Conservation (phyloP, 2,329 filamentous ascomycete species). For the Diplodia sapinea region DNA sequence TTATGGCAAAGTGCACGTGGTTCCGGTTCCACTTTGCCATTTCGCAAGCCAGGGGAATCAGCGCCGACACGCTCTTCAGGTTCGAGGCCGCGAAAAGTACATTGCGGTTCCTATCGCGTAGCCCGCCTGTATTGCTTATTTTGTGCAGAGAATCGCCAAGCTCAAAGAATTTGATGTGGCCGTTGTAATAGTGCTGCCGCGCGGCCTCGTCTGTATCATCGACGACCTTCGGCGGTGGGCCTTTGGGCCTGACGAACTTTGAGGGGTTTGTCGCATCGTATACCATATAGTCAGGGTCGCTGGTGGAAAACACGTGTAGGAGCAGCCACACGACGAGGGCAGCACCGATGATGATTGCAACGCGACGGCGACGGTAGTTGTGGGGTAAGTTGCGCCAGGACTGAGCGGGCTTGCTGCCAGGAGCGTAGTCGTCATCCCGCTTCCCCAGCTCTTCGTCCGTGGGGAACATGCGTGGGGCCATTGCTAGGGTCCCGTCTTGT, state of each 20-base stretch:
- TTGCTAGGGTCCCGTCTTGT: neutral
- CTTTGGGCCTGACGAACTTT: slow-evolving; percentile 34
- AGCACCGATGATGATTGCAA: slow-evolving; percentile 45
- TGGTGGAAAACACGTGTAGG: slow-evolving; percentile 57
- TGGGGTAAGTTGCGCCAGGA: slow-evolving; percentile 40
- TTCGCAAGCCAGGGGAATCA: slow-evolving; percentile 84
- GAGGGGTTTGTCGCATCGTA: neutral
- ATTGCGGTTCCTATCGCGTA: slow-evolving; percentile 65
- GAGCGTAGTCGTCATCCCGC: slow-evolving; percentile 66
- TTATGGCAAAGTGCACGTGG: slow-evolving; percentile 80
- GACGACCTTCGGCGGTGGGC: slow-evolving; percentile 35
- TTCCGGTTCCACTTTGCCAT: slow-evolving; percentile 75
- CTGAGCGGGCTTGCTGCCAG: slow-evolving; percentile 44
- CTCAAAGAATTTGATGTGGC: slow-evolving; percentile 70
- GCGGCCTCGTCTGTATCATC: slow-evolving; percentile 36
- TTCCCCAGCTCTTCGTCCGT: slow-evolving; percentile 69
- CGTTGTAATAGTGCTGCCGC: slow-evolving; percentile 64
- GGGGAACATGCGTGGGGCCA: slow-evolving; percentile 45
- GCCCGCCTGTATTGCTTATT: slow-evolving; percentile 61
- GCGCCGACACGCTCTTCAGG: slow-evolving; percentile 70
- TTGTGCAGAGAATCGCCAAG: slow-evolving; percentile 68
- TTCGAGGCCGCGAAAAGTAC: slow-evolving; percentile 80
- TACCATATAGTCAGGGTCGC: neutral
- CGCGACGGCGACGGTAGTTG: slow-evolving; percentile 58
- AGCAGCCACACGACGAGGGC: slow-evolving; percentile 66